Conservation (phyloP, 176 grass and related monocot genomes). For the Thalia dealbata region DNA sequence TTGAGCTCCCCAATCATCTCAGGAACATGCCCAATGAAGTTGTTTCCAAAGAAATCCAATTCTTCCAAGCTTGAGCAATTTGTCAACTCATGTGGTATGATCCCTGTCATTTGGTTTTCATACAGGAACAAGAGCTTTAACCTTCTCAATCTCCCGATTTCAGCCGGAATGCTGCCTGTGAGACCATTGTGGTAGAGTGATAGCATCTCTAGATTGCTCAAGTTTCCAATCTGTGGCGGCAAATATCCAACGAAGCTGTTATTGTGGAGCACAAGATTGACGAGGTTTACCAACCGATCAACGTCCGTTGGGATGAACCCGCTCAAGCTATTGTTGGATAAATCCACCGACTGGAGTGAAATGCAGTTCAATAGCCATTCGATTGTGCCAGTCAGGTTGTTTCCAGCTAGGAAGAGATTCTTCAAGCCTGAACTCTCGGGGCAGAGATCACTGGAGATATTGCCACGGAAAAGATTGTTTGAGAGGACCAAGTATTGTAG, state of each 20-base stretch:
- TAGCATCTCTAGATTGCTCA: slow-evolving; percentile 65
- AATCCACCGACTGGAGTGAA: slow-evolving; percentile 46
- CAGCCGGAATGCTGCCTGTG: slow-evolving; percentile 41
- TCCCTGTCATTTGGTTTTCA: slow-evolving; percentile 83
- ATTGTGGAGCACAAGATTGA: slow-evolving; percentile 80
- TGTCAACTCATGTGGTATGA: slow-evolving; percentile 52
- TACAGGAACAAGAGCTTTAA: slow-evolving; percentile 63
- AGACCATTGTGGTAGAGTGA: slow-evolving; percentile 85
- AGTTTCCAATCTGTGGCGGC: slow-evolving; percentile 46
- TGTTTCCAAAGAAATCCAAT: slow-evolving; percentile 89
- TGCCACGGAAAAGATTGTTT: slow-evolving; percentile 48
- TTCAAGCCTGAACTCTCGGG: slow-evolving; percentile 36
- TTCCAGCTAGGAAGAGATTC: slow-evolving; percentile 52
- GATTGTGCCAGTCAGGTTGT: slow-evolving; percentile 46
- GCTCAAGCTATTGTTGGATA: slow-evolving; percentile 67
- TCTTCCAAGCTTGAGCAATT: slow-evolving; percentile 78
- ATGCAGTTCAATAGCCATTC: slow-evolving; percentile 33
- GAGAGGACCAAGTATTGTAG: slow-evolving; percentile 65
- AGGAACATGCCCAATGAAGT: slow-evolving; percentile 54
- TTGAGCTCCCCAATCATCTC: slow-evolving; percentile 58
- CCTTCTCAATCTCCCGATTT: slow-evolving; percentile 55
- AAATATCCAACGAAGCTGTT: slow-evolving; percentile 59
- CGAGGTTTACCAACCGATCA: slow-evolving; percentile 42
- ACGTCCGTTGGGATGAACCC: slow-evolving; percentile 36
- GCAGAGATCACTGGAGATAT: slow-evolving; percentile 41